Percentiles rank a stretch among this genome's conserved stretches.
Conservation (phyloP, 192 early-diverging fungal species). For the Funneliformis mosseae region DNA sequence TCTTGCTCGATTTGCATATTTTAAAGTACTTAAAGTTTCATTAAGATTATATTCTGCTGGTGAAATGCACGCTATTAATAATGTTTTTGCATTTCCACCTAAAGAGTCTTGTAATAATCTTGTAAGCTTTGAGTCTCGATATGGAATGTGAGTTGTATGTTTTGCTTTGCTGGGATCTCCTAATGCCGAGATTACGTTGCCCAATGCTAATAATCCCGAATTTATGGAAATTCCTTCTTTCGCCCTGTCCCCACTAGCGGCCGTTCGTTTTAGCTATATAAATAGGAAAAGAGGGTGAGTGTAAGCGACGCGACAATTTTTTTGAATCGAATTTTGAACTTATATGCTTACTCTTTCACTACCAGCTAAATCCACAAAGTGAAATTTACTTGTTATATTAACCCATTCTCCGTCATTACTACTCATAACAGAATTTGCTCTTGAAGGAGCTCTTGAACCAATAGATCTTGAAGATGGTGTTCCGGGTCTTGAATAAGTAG, state of each 20-base stretch:
- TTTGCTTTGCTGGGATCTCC: constrained; percentile 68
- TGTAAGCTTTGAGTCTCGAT: constrained; percentile 95
- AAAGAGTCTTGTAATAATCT: constrained; percentile 93
- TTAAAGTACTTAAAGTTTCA: constrained; percentile 94
- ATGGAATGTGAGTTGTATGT: constrained; percentile 77
- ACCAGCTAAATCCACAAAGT: constrained; percentile 98
- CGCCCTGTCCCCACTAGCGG: constrained; percentile 87
- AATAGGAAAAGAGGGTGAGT: not conserved
- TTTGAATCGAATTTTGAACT: not conserved
- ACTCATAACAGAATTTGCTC: constrained; percentile 9
- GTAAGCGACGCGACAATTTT: not conserved
- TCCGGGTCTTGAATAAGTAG: constrained; percentile 14
- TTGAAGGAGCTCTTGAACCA: constrained; percentile 20
- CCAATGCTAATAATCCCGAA: constrained; percentile 89
- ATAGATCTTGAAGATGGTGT: constrained; percentile 31
- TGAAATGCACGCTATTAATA: constrained; percentile 94
- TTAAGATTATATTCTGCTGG: constrained; percentile 80
- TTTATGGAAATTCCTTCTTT: constrained; percentile 98
- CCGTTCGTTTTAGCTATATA: constrained; percentile 79
- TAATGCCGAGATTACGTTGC: constrained; percentile 96
- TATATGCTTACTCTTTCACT: constrained; percentile 70
- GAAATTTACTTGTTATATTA: constrained; percentile 83
- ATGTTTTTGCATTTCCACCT: constrained; percentile 90
- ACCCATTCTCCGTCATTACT: constrained; percentile 60
- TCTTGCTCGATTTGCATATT: constrained; percentile 93